A percentile compares a stretch with the other conserved stretches of the same genome.
Evolutionary conservation across 345 rosid genomes (phyloP).

Genomic region (Balakata baccata): DNA sequence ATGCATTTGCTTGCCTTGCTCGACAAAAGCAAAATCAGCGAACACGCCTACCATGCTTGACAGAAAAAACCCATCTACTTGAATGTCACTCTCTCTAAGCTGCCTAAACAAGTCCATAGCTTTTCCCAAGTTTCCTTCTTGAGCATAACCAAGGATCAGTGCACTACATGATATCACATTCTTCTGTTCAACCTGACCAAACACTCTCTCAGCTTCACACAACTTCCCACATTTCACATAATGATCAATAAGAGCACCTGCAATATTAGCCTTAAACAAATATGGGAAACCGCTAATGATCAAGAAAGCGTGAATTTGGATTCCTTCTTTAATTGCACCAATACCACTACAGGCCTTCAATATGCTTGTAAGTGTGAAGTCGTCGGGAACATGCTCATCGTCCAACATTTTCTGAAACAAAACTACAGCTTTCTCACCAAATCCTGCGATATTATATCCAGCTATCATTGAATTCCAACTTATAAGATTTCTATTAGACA

Average conservation of each 20-base stretch:
- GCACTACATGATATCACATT: constrained; percentile 69
- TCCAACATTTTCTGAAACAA: constrained; percentile 53
- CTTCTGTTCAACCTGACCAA: constrained; percentile 52
- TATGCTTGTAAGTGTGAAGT: constrained; percentile 61
- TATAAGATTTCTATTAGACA: constrained; percentile 48
- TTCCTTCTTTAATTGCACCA: constrained; percentile 50
- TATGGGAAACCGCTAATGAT: constrained; percentile 55
- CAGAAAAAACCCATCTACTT: constrained; percentile 57
- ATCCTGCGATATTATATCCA: constrained; percentile 50
- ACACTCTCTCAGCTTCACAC: constrained; percentile 52
- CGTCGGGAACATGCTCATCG: constrained; percentile 49
- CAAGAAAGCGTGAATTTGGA: constrained; percentile 60
- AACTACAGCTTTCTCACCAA: constrained; percentile 53
- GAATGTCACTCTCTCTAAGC: constrained; percentile 39
- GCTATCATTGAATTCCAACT: constrained; percentile 82
- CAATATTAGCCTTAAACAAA: constrained; percentile 37
- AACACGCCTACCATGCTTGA: constrained; percentile 72
- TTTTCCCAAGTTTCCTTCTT: constrained; percentile 55
- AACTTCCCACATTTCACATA: constrained; percentile 69
- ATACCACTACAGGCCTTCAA: constrained; percentile 62
- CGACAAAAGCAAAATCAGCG: constrained; percentile 79
- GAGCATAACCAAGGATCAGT: constrained; percentile 79
- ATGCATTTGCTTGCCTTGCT: constrained; percentile 86
- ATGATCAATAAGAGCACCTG: constrained; percentile 68
- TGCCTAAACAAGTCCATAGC: constrained; percentile 66